These are phyloP conservation scores for Fusarium nanum DNA, from an alignment of 2,329 filamentous ascomycete genomes.

Conservation along the genomic window DNA sequence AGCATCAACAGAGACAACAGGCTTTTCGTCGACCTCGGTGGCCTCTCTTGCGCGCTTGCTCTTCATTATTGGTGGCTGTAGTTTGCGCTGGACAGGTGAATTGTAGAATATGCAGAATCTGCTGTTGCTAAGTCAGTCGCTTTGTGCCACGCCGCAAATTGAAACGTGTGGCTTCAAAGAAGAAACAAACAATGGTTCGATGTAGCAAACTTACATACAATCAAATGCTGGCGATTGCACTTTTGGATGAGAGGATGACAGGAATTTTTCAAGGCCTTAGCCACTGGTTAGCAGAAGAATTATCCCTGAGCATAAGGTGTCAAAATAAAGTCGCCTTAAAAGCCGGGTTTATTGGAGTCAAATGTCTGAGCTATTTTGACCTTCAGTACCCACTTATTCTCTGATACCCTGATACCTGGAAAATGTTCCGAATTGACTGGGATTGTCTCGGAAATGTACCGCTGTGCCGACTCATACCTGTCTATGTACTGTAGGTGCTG, in stretches of 20 bases:
- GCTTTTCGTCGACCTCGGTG: slow-evolving; percentile 46
- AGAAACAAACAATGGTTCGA: slow-evolving; percentile 21
- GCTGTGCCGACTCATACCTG: not conserved
- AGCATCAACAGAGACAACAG: slow-evolving; percentile 33
- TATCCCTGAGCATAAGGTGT: not conserved
- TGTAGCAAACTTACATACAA: slow-evolving; percentile 18
- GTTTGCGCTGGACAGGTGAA: slow-evolving; percentile 2
- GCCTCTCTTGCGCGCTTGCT: slow-evolving; percentile 56
- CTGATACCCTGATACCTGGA: not conserved
- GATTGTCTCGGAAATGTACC: slow-evolving; percentile 17
- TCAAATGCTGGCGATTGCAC: not conserved
- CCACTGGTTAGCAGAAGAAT: not conserved
- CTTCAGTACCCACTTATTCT: fast-evolving
- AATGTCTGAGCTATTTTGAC: not conserved
- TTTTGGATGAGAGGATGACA: slow-evolving; percentile 17
- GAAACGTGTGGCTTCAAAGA: slow-evolving; percentile 22
- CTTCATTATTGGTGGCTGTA: slow-evolving; percentile 45
- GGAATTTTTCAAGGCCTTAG: slow-evolving; percentile 24
- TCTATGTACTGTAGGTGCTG: not conserved
- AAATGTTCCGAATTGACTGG: slow-evolving; percentile 26
- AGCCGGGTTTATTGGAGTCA: fast-evolving
- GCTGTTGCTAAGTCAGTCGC: slow-evolving; percentile 17
- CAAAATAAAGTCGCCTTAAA: not conserved
- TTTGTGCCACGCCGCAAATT: slow-evolving; percentile 15
- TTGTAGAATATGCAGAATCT: slow-evolving; percentile 20